These are phyloP conservation scores for Trypanosoma avium DNA, from an alignment of 208 protist genomes.

Conservation along the genomic window DNA sequence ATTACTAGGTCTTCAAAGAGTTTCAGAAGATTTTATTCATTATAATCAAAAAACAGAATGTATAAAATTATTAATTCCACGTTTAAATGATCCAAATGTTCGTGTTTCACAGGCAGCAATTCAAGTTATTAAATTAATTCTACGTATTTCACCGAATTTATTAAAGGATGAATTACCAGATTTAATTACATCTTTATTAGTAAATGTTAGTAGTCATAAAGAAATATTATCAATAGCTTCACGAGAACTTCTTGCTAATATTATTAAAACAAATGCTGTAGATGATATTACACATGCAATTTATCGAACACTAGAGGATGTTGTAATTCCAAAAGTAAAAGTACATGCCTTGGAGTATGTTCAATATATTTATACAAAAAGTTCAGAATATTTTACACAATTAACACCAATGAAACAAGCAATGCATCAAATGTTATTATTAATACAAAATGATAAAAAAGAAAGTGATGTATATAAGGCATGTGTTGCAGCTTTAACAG, in stretches of 20 bases:
- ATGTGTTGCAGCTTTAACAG: slow-evolving; percentile 9
- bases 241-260: slow-evolving; percentile 13
- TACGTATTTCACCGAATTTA: background rate
- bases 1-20: slow-evolving; percentile 3
- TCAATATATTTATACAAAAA: slow-evolving; percentile 27
- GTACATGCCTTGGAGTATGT: slow-evolving; percentile 33
- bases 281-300: slow-evolving; percentile 23
- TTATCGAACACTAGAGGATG: slow-evolving; percentile 19
- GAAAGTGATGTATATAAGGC: slow-evolving; percentile 16
- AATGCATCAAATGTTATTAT: slow-evolving; percentile 9
- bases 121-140: slow-evolving; percentile 19
- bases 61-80: slow-evolving; percentile 22
- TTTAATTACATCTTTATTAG: slow-evolving; percentile 24
- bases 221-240: slow-evolving; percentile 9
- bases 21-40: slow-evolving; percentile 12
- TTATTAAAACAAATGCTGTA: slow-evolving; percentile 8
- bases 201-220: slow-evolving; percentile 23
- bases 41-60: slow-evolving; percentile 24
- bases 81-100: slow-evolving; percentile 55
- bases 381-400: slow-evolving; percentile 25
- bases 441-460: slow-evolving; percentile 10
- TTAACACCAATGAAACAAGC: slow-evolving; percentile 17
- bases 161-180: slow-evolving; percentile 24
- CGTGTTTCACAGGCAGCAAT: slow-evolving; percentile 45
- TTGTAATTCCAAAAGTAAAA: slow-evolving; percentile 26